Base-by-base conservation (phyloP, 441 rosid genomes). In the Euphorbia celastroides region DNA sequence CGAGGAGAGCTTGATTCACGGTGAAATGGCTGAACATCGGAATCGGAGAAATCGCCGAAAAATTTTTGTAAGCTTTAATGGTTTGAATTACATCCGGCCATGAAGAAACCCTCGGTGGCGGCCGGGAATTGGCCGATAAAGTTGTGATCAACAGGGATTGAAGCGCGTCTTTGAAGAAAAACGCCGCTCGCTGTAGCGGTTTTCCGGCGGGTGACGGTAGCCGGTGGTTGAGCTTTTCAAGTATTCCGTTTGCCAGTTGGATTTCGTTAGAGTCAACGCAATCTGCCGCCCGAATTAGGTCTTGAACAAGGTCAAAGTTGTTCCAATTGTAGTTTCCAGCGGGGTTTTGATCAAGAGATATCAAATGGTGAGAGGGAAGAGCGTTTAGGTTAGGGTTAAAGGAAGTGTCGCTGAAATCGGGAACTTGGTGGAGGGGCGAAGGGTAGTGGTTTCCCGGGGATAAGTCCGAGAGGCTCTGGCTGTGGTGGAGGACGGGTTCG, bases 11-110 rank as follows among this genome's bases (percentile, higher is more conserved):
- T 81, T 94, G 99, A 65, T 83, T 89, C 23, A 90, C 75, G 9
- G 92, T 91, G 83, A 91, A 88, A 67, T 91, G 96, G 14, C 86
- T 76, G 71, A 94, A 94, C 83, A 94, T 87, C 64, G 97, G 92
- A 27, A 94, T 86, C 13, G 97, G 99, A 17, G 97, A 91, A 46
- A 87, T 76, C 6, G 76, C 87, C 56, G 87, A 85, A 72, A 80
- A 94, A 64, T 83, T 88, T 72, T 83, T 88, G 73, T 86, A 81
- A 6, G 97, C 88, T 50, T 74, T 72, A 52, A 94, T 84, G 13
- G 83, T 87, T 54, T 92, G 94, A 42, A 94, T 86, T 13, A 88
- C 82, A 46, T 89, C 93, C 13, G 85, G 73, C 93, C 88, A 86
- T 0, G 91, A 79, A 51, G 93, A 67, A 38, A 71, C 75, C 26